A percentile compares a stretch with the other conserved stretches of the same genome.
Evolutionary conservation across 2,329 filamentous ascomycete species (phyloP).

Genomic region (Helotiales sp.): DNA sequence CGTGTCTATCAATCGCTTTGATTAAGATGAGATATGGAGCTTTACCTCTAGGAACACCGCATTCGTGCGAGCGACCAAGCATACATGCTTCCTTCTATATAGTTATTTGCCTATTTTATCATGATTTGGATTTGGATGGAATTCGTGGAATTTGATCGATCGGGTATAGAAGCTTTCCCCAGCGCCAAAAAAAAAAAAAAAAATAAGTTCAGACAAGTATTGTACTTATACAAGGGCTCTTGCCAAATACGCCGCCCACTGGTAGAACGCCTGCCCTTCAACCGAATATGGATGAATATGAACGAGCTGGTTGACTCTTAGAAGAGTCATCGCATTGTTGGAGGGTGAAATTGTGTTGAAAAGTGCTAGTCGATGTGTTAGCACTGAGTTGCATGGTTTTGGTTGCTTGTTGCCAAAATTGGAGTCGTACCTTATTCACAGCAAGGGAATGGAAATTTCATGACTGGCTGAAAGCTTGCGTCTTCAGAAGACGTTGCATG

Average conservation of each 20-base stretch:
- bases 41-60: no score
- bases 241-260: background rate
- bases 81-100: no score
- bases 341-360: background rate
- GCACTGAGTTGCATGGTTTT: no score
- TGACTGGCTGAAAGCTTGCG: background rate
- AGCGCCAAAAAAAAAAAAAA: background rate
- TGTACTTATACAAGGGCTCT: background rate
- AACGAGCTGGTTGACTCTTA: background rate
- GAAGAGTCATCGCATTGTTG: no score
- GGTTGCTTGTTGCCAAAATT: background rate
- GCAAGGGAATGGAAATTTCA: background rate
- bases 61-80: no score
- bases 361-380: background rate
- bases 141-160: no score
- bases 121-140: no score
- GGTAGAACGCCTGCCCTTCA: background rate
- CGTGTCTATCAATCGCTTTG: no score
- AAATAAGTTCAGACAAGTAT: background rate
- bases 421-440: background rate
- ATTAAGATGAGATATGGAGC: no score
- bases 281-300: background rate
- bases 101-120: no score
- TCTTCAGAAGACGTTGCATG: background rate
- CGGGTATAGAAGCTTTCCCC: conserved; percentile 3